These are phyloP conservation scores for Craterostigma plantagineum DNA, from an alignment of 257 asterid species.

Conservation along the genomic window DNA sequence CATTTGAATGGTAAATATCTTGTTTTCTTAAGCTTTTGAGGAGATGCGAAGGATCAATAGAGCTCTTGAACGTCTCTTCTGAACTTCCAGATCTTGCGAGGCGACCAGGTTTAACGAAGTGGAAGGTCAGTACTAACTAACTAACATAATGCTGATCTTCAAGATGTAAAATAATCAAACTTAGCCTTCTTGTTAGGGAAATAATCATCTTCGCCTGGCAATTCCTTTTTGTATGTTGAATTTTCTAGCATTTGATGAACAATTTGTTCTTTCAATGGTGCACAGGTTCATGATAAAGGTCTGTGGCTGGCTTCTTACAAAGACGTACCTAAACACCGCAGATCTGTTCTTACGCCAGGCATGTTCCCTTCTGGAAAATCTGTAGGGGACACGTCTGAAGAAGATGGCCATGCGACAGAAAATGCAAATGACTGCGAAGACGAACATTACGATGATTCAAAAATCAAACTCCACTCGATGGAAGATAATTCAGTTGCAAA, in stretches of 20 bases:
- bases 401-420: slow-evolving; percentile 13
- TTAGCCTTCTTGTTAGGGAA: no score
- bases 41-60: slow-evolving; percentile 69
- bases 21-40: slow-evolving; percentile 38
- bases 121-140: slow-evolving; percentile 66
- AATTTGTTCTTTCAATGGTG: no score
- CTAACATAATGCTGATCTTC: no score
- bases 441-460: slow-evolving; percentile 4
- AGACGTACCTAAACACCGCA: slow-evolving; percentile 38
- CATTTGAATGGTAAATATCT: no score
- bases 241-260: no score
- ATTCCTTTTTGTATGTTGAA: no score
- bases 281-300: slow-evolving; percentile 40
- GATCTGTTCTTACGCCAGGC: slow-evolving; percentile 50
- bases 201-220: no score
- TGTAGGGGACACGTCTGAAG: slow-evolving; percentile 27
- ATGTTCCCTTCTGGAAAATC: slow-evolving; percentile 88
- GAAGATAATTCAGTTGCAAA: no score
- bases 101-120: slow-evolving; percentile 75
- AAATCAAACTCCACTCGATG: no score
- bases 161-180: no score
- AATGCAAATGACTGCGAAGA: slow-evolving; percentile 18
- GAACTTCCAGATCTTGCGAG: slow-evolving; percentile 84
- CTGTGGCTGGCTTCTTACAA: slow-evolving; percentile 52
- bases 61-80: slow-evolving; percentile 66